Base-by-base conservation (phyloP, 192 early-diverging fungal species). In the Coemansia sp. region DNA sequence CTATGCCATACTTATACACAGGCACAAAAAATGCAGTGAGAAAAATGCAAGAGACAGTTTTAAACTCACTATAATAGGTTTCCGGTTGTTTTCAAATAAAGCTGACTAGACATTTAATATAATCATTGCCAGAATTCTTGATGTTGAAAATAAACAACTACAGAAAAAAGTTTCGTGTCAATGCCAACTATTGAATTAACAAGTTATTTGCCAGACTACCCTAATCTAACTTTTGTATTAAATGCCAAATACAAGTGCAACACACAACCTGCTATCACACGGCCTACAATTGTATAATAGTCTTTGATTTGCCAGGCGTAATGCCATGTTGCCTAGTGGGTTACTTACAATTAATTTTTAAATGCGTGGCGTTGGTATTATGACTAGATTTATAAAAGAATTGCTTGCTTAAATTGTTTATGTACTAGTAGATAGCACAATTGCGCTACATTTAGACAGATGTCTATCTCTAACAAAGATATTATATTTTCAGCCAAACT, bases 261-360 rank as follows among this genome's bases (percentile, higher is more conserved):
- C 50, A 51, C 50, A 17, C 52, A 24, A 20, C 10, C 23, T 42
- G 19, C 59, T 23, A 24, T 33, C 59, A 39, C 33, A 9, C 27
- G n/a, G 20, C 31, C 17, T 30, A 17, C 59, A 60, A 60, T 60
- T 60, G 42, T 39, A 42, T 46, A 60, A 60, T 60, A 14, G 59
- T 22, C 39, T 39, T 31, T 21, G 25, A 27, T 22, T 63, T 60
- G 0, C 36, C 36, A 60, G 30, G 59, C 8, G 39, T 14, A 46
- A 46, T 46, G 9, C 14, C 39, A 17, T 0, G 39, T 17, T 14
- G 39, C 11, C 39, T 46, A 17, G 39, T 17, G 14, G 11, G 11
- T 46, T 46, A 46, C 39, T 46, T 46, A 14, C 39, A 46, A 46
- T 46, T 17, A 46, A 46, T 17, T 14, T 17, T 9, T 14, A 46